Evolutionary conservation across 2,329 filamentous ascomycete genomes (phyloP), one percentile per base, ranked within the genome.

Genomic region (Aspergillus sojae): DNA sequence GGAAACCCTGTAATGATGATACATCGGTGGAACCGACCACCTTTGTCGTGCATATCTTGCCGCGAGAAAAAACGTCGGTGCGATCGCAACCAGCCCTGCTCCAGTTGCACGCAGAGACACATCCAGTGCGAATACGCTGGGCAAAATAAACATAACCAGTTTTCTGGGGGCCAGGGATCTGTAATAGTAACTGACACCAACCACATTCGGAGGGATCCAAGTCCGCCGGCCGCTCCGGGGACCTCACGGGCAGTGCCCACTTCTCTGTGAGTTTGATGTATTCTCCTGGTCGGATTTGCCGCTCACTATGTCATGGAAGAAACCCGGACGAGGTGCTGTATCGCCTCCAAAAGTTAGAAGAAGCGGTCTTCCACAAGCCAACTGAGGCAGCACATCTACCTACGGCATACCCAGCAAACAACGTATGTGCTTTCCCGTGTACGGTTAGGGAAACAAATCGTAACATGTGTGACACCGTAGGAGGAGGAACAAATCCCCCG

Each of bases 21-120:
- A 7, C 60, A 62, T 23, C 62, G 50, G 4, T 62, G 53, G 57
- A 45, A 28, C 16, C 57, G 63, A 32, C 65, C 66, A 12, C 57
- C 66, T 3, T 23, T 68, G 30, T 69, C 68, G 6, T 72, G 70
- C 39, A 46, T 28, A 6, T 56, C 62, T 14, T 72, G 71, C 54
- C 66, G 70, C 11, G 62, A 65, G 21, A 69, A 70, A 58, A 71
- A 72, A 53, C 63, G 67, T 14, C 66, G 70, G 10, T 72, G 70
- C 48, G 65, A 72, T 57, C 66, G 69, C 21, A 34, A 28, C 16
- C 65, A 67, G 26, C 71, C 71, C 26, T 72, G 69, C 41, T 67
- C 65, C 11, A 72, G 68, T 21, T 72, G 68, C 26, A 50, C 55
- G 14, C 67, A 66, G 41, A 58, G 68, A 52, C 61, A 63, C 5